Conservation (phyloP, 768 basidiomycete species). For the Wakefieldia striispora region DNA sequence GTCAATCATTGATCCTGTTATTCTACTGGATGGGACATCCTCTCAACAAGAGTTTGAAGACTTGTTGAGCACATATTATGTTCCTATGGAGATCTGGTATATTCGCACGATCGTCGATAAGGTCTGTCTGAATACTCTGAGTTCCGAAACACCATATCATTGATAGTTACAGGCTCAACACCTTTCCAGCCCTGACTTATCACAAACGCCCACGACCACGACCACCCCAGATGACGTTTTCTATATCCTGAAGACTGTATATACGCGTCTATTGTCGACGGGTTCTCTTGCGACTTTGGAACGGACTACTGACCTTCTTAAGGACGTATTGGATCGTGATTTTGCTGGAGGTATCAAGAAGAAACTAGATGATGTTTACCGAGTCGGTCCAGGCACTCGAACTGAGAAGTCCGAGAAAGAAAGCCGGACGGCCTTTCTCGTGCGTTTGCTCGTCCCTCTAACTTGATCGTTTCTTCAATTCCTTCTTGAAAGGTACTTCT, state of each 20-base stretch:
- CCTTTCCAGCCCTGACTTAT: constrained; percentile 70
- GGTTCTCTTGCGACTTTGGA: constrained; percentile 63
- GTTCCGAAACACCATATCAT: not conserved
- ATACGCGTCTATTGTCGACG: constrained; percentile 74
- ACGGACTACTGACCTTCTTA: constrained; percentile 58
- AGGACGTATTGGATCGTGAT: constrained; percentile 78
- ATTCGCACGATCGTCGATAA: constrained; percentile 83
- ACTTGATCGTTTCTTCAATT: not conserved
- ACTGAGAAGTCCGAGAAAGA: constrained; percentile 82
- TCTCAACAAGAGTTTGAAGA: constrained; percentile 63
- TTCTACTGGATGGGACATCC: constrained; percentile 45
- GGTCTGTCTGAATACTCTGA: constrained; percentile 39
- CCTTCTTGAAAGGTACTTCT: constrained; percentile 61
- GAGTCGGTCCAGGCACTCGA: constrained; percentile 48
- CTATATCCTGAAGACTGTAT: constrained; percentile 87
- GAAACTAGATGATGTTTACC: constrained; percentile 88
- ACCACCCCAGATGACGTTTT: constrained; percentile 93
- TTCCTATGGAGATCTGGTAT: constrained; percentile 93
- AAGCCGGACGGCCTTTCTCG: constrained; percentile 76
- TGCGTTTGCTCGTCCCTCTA: constrained; percentile 38
- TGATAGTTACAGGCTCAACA: constrained; percentile 69
- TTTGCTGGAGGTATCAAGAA: constrained; percentile 77
- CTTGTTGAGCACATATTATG: constrained; percentile 72
- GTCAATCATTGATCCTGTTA: constrained; percentile 8
- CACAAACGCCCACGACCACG: constrained; percentile 60